Evolutionary conservation across 192 early-diverging fungal species (phyloP).

Genomic region (Coemansia aciculifera): DNA sequence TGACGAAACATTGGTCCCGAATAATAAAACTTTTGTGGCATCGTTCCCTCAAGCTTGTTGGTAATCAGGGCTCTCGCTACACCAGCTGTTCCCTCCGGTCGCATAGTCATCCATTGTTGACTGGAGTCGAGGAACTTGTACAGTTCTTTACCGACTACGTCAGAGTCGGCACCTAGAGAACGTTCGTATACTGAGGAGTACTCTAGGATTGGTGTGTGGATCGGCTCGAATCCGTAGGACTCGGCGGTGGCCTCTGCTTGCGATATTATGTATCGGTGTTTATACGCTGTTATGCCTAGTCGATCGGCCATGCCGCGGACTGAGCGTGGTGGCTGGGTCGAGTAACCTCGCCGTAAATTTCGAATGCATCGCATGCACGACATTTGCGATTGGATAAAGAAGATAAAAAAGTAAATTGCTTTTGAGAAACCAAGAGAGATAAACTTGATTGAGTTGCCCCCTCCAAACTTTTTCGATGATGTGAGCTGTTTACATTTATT

Average conservation of each 20-base stretch:
- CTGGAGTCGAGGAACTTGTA: constrained; percentile 66
- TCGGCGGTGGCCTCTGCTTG: constrained; percentile 43
- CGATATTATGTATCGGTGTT: constrained; percentile 53
- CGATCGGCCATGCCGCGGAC: constrained; percentile 68
- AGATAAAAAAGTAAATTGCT: not conserved
- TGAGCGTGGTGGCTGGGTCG: constrained; percentile 38
- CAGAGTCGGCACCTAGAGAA: constrained; percentile 62
- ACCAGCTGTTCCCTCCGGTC: constrained; percentile 68
- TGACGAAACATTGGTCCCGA: constrained; percentile 69
- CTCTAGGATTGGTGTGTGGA: constrained; percentile 67
- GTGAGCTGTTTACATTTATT: constrained; percentile 1
- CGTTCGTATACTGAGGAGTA: constrained; percentile 64
- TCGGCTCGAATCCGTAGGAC: constrained; percentile 60
- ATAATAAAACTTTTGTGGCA: constrained; percentile 64
- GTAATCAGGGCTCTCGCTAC: constrained; percentile 43
- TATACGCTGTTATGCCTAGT: constrained; percentile 50
- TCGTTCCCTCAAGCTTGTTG: constrained; percentile 43
- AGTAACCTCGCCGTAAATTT: constrained; percentile 1
- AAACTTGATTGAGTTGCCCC: not conserved
- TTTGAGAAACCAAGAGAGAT: not conserved
- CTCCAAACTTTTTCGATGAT: not conserved
- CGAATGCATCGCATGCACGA: constrained; percentile 10
- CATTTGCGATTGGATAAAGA: not conserved
- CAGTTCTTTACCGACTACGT: constrained; percentile 70
- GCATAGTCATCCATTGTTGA: constrained; percentile 60